Evolutionary conservation across 164 flowering plant species (phyloP).

Genomic region (Cinnamomum chago): DNA sequence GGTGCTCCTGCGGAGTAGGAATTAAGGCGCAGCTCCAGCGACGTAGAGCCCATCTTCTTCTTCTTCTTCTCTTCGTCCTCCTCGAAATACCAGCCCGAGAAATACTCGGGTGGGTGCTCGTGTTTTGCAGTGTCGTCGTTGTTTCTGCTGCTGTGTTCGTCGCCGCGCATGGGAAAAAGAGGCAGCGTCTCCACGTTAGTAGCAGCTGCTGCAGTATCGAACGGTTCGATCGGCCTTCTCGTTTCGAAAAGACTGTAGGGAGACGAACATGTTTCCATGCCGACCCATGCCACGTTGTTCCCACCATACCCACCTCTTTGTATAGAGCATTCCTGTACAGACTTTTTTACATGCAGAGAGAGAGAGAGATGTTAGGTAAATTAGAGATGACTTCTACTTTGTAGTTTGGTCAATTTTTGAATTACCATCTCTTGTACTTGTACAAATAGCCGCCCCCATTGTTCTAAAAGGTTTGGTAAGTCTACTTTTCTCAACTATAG

Average conservation of each 20-base stretch:
- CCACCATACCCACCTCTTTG: constrained; percentile 32
- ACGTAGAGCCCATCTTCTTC: constrained; percentile 23
- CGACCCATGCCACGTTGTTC: constrained; percentile 48
- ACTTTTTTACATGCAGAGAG: neutral
- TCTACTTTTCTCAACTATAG: too few relatives aligned
- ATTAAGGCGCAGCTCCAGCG: constrained; percentile 77
- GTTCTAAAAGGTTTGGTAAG: too few relatives aligned
- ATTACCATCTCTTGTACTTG: too few relatives aligned
- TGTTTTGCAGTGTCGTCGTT: constrained; percentile 8
- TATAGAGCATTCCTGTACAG: constrained; percentile 61
- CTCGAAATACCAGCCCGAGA: constrained; percentile 27
- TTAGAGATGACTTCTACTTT: too few relatives aligned
- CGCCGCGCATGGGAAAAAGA: constrained; percentile 72
- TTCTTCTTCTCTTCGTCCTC: constrained; percentile 12
- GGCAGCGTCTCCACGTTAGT: constrained; percentile 68
- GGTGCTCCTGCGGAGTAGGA: constrained; percentile 27
- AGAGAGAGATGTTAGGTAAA: neutral
- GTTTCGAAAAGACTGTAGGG: constrained; percentile 28
- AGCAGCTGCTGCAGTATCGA: constrained; percentile 7
- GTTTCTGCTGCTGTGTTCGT: neutral
- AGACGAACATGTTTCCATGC: constrained; percentile 32
- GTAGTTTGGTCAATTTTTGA: too few relatives aligned
- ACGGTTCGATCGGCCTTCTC: constrained; percentile 8
- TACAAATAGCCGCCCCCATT: too few relatives aligned
- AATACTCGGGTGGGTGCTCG: constrained; percentile 27